Conservation (phyloP, 2,329 filamentous ascomycete species). For the Neopestalotiopsis clavispora region DNA sequence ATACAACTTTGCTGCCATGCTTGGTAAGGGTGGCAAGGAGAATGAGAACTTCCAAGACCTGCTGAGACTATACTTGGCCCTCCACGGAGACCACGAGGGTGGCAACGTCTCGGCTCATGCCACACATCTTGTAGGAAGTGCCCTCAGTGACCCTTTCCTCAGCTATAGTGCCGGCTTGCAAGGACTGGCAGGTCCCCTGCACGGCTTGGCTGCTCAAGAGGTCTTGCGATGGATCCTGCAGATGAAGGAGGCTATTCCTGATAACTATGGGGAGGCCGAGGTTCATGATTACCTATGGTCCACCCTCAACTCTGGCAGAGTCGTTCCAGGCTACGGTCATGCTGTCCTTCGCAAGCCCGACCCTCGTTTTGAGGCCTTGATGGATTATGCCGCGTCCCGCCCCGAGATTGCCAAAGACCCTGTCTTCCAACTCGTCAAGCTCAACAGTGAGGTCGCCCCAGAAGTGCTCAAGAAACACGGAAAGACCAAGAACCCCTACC, state of each 20-base stretch:
- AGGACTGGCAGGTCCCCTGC: slow-evolving; percentile 91
- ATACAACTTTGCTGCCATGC: slow-evolving; percentile 97
- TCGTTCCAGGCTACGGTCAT: slow-evolving; percentile 94
- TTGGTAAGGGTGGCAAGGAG: slow-evolving; percentile 86
- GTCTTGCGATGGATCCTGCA: slow-evolving; percentile 95
- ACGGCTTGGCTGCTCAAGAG: slow-evolving; percentile 92
- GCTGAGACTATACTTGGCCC: slow-evolving; percentile 88
- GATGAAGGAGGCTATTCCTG: slow-evolving; percentile 89
- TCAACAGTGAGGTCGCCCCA: slow-evolving; percentile 90
- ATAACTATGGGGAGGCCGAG: slow-evolving; percentile 77
- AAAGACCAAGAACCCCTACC: slow-evolving; percentile 98
- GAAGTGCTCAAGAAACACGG: slow-evolving; percentile 91
- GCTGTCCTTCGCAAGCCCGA: slow-evolving; percentile 96
- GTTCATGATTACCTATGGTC: slow-evolving; percentile 91
- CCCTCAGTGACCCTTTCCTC: slow-evolving; percentile 92
- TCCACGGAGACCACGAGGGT: slow-evolving; percentile 97
- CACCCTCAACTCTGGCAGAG: slow-evolving; percentile 90
- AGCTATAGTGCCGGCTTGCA: slow-evolving; percentile 96
- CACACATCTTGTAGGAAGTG: slow-evolving; percentile 93
- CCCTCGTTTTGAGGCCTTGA: slow-evolving; percentile 92
- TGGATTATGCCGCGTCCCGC: slow-evolving; percentile 89
- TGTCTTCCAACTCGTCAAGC: slow-evolving; percentile 91
- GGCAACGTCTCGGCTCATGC: slow-evolving; percentile 96
- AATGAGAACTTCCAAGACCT: slow-evolving; percentile 96
- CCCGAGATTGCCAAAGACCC: slow-evolving; percentile 86